These are phyloP conservation scores for Lindgomyces ingoldianus DNA, from an alignment of 495 filamentous ascomycete species.

Conservation along the genomic window DNA sequence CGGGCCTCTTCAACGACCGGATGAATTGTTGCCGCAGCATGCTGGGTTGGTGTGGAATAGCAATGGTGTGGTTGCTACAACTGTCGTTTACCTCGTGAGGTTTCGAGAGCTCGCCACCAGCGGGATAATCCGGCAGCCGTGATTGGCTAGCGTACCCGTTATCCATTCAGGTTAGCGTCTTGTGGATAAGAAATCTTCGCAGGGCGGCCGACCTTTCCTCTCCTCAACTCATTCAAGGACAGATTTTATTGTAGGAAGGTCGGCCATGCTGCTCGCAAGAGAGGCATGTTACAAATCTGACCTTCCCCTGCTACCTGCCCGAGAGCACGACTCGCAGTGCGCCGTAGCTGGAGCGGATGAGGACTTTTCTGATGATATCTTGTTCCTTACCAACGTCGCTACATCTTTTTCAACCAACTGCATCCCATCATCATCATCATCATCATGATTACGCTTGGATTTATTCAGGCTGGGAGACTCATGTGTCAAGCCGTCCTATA, in stretches of 20 bases:
- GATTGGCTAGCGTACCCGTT: slow-evolving; percentile 38
- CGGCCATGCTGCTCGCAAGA: slow-evolving; percentile 41
- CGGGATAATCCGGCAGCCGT: slow-evolving; percentile 25
- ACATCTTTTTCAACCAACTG: slow-evolving; percentile 46
- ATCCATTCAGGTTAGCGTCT: not conserved
- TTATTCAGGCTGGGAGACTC: no score
- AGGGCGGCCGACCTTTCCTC: slow-evolving; percentile 31
- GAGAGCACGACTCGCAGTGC: slow-evolving; percentile 55
- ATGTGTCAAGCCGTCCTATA: no score
- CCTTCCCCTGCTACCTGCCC: slow-evolving; percentile 66
- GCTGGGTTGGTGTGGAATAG: slow-evolving; percentile 53
- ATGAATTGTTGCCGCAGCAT: slow-evolving; percentile 88
- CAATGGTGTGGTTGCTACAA: slow-evolving; percentile 43
- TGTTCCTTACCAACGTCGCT: slow-evolving; percentile 66
- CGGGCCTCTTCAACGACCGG: slow-evolving; percentile 80
- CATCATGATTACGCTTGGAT: no score
- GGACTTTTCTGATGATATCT: slow-evolving; percentile 50
- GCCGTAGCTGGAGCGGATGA: slow-evolving; percentile 64
- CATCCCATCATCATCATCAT: no score
- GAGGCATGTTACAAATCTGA: slow-evolving; percentile 44
- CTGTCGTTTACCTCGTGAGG: slow-evolving; percentile 17
- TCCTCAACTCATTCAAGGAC: slow-evolving; percentile 61
- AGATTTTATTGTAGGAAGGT: slow-evolving; percentile 87
- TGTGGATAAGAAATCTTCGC: slow-evolving; percentile 35
- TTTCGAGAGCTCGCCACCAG: slow-evolving; percentile 6